These are phyloP conservation scores for Schizonepeta tenuifolia DNA, from an alignment of 257 asterid species.

Conservation along the genomic window DNA sequence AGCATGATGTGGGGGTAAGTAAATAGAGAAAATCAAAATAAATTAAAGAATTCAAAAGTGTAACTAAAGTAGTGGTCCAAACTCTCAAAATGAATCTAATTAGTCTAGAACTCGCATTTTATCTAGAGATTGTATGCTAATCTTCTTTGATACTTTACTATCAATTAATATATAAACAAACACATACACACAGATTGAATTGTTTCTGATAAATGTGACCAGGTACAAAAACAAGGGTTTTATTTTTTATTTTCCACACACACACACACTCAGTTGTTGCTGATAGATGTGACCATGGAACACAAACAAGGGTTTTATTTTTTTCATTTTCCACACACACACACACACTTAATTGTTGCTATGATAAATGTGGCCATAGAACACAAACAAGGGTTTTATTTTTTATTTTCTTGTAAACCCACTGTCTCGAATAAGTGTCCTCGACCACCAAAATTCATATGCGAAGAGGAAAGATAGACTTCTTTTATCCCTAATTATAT, in stretches of 20 bases:
- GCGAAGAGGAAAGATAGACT: no score
- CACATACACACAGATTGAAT: neutral
- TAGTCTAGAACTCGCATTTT: constrained; percentile 22
- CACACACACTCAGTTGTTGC: no score
- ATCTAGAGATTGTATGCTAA: constrained; percentile 17
- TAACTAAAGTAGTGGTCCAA: constrained; percentile 38
- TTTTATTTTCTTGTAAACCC: neutral
- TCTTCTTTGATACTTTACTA: constrained; percentile 23
- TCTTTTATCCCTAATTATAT: no score
- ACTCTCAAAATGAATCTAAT: constrained; percentile 15
- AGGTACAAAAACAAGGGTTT: constrained; percentile 10
- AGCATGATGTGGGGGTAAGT: constrained; percentile 13
- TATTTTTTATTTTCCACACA: neutral
- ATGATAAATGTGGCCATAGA: constrained; percentile 4
- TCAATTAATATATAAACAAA: neutral
- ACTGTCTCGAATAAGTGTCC: no score
- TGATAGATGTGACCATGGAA: no score
- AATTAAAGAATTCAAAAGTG: constrained; percentile 21
- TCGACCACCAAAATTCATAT: no score
- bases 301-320: no score
- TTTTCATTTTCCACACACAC: neutral
- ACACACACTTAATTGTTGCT: neutral
- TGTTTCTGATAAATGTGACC: neutral
- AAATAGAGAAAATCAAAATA: neutral
- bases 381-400: neutral